Conservation (phyloP, 192 early-diverging fungal species). For the Powellomyces hirtus region DNA sequence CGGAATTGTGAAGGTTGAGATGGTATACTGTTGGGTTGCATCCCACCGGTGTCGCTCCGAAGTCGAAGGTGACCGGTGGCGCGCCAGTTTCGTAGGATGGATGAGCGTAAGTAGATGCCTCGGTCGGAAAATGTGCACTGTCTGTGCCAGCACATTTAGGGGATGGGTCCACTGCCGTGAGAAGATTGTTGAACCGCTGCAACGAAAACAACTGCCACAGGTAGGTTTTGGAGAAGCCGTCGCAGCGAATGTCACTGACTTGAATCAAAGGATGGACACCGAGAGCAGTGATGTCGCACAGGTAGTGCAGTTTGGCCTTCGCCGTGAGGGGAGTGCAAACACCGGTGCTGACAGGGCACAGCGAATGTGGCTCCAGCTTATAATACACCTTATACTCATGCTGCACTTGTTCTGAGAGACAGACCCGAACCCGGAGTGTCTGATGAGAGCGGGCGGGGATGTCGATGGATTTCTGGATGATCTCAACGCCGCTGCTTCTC, state of each 20-base stretch:
- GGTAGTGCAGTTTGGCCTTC: conserved; percentile 25
- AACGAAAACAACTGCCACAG: conserved; percentile 56
- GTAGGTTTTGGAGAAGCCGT: conserved; percentile 42
- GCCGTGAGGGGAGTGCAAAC: neutral
- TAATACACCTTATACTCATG: conserved; percentile 43
- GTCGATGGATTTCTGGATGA: conserved; percentile 31
- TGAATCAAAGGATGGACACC: conserved; percentile 54
- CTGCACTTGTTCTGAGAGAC: conserved; percentile 36
- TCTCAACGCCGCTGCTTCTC: conserved; percentile 32
- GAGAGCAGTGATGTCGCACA: conserved; percentile 40
- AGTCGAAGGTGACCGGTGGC: conserved; percentile 48
- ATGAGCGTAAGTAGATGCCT: neutral
- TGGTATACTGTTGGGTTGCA: conserved; percentile 36
- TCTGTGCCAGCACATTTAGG: neutral
- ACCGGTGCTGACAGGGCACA: neutral
- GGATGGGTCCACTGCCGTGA: conserved; percentile 18
- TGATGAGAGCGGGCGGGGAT: conserved; percentile 49
- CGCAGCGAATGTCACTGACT: conserved; percentile 50
- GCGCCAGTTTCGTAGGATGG: neutral
- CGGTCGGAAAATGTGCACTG: conserved; percentile 28
- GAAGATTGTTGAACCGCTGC: conserved; percentile 41
- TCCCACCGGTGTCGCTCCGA: conserved; percentile 48
- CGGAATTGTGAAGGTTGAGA: conserved; percentile 48
- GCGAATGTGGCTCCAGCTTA: conserved; percentile 22
- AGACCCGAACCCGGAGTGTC: conserved; percentile 39